Conservation (phyloP, 176 grass and related monocot genomes). For the Elymus sibiricus region DNA sequence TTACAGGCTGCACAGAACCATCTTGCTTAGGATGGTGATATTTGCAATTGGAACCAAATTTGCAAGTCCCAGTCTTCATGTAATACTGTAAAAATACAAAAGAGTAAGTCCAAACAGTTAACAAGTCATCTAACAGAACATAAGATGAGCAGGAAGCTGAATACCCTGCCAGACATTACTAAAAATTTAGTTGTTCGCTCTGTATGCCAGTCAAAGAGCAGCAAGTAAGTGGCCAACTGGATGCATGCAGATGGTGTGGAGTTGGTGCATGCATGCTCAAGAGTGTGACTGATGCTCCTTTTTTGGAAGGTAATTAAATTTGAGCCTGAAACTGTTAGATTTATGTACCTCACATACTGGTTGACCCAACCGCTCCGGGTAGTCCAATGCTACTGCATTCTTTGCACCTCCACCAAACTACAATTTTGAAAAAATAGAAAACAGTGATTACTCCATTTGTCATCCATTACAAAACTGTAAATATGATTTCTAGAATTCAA, state of each 20-base stretch:
- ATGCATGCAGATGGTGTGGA: constrained; percentile 24
- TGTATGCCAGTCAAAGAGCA: not conserved
- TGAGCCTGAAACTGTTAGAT: constrained; percentile 11
- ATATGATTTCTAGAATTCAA: not conserved
- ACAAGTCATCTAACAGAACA: constrained; percentile 13
- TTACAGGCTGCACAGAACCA: constrained; percentile 47
- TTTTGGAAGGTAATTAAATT: constrained; percentile 6
- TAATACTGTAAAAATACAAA: constrained; percentile 59
- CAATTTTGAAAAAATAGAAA: not conserved
- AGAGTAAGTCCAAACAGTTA: not conserved
- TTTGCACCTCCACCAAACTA: constrained; percentile 50
- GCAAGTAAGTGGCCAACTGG: constrained; percentile 9
- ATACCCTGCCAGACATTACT: not conserved
- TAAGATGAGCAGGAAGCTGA: not conserved
- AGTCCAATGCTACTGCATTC: constrained; percentile 45
- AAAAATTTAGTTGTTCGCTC: constrained; percentile 1
- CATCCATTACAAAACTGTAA: not conserved
- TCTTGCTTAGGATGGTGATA: constrained; percentile 93
- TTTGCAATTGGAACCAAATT: constrained; percentile 87
- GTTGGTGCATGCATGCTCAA: constrained; percentile 6
- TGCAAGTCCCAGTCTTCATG: constrained; percentile 89
- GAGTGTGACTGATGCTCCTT: not conserved
- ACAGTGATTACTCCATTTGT: not conserved
- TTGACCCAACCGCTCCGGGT: constrained; percentile 71
- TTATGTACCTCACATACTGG: constrained; percentile 72